Percentiles rank a stretch among this genome's conserved stretches.
phyloP scores from a whole-genome alignment of 1,139 yeast genomes.

The Yamadazyma diospyri region DNA sequence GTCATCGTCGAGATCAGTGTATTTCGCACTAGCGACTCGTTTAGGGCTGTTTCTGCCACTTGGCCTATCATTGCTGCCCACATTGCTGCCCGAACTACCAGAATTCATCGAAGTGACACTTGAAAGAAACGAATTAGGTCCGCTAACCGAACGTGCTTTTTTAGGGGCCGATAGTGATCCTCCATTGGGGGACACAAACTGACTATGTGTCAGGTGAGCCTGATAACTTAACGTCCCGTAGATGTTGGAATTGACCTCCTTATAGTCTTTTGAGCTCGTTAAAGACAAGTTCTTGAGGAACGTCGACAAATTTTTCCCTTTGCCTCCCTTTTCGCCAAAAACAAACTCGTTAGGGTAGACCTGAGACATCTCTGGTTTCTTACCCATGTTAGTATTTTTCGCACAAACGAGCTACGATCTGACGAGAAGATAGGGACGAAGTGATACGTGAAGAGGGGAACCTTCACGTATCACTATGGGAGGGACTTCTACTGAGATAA shows the following conservation, averaged over 20 bases:
- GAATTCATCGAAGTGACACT: slow-evolving; percentile 11
- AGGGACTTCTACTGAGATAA: too few relatives aligned
- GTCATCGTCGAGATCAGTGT: slow-evolving; percentile 77
- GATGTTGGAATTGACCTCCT: slow-evolving; percentile 36
- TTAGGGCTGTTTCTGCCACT: too few relatives aligned
- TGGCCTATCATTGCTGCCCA: too few relatives aligned
- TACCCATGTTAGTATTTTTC: slow-evolving; percentile 27
- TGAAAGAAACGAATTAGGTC: slow-evolving; percentile 12
- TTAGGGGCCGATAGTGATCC: neutral
- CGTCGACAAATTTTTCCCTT: slow-evolving; percentile 59
- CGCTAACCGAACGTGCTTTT: slow-evolving; percentile 17
- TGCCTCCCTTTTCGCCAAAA: slow-evolving; percentile 67
- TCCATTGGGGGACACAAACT: slow-evolving; percentile 4
- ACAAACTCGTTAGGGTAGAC: slow-evolving; percentile 59
- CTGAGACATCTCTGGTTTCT: slow-evolving; percentile 59
- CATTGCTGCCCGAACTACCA: too few relatives aligned
- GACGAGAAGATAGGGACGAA: too few relatives aligned
- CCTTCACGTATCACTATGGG: too few relatives aligned
- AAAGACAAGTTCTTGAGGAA: slow-evolving; percentile 51
- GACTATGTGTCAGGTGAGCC: too few relatives aligned
- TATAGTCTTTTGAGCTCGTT: slow-evolving; percentile 20
- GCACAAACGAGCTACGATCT: too few relatives aligned
- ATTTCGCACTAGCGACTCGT: slow-evolving; percentile 21
- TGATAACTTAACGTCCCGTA: slow-evolving; percentile 37
- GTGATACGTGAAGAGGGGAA: too few relatives aligned